Base-by-base conservation (phyloP, 192 early-diverging fungal species). In the Coemansia sp. region DNA sequence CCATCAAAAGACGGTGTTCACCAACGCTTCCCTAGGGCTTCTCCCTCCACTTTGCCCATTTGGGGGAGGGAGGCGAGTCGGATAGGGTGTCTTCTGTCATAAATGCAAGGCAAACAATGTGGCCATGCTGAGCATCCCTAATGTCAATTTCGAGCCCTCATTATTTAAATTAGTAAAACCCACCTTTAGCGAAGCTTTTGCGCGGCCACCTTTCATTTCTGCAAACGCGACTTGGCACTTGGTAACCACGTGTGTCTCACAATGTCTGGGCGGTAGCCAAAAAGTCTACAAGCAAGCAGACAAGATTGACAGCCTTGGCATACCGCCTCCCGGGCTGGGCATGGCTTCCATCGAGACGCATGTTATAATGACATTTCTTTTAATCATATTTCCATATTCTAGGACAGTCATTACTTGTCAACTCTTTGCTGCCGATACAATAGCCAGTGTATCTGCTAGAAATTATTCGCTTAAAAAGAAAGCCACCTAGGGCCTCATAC, bases 261-360 rank as follows among this genome's bases (percentile, higher is more conserved):
- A 60, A 33, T 5, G 57, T 4, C 57, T 34, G 31, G 57, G 57
- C 57, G 57, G 57, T 33, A 18, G 31, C 57, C 31, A 16, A 34
- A 16, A 34, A 34, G 57, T 18, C 29, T 16, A 16, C 31, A 3
- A 60, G 18, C 13, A 16, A 36, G 57, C 5, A n/a, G 57, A 33
- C 7, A 8, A 7, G 34, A 18, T 33, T 34, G 57, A 18, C 57
- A 60, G 18, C 33, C 31, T 60, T 60, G 57, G 57, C 57, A 16
- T 60, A 31, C 33, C 29, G 57, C 57, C 57, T 60, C 57, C 57
- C 57, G 33, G 57, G 49, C 57, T 60, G 29, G 57, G 57, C 57
- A 60, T 13, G 31, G 29, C 29, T 60, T 60, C 15, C 2, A 60
- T 60, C 29, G 13, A 36, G 29, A 55, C 27, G 13, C 12, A 5